These are phyloP conservation scores for Neurospora cerealis DNA, from an alignment of 495 filamentous ascomycete species.

Conservation along the genomic window DNA sequence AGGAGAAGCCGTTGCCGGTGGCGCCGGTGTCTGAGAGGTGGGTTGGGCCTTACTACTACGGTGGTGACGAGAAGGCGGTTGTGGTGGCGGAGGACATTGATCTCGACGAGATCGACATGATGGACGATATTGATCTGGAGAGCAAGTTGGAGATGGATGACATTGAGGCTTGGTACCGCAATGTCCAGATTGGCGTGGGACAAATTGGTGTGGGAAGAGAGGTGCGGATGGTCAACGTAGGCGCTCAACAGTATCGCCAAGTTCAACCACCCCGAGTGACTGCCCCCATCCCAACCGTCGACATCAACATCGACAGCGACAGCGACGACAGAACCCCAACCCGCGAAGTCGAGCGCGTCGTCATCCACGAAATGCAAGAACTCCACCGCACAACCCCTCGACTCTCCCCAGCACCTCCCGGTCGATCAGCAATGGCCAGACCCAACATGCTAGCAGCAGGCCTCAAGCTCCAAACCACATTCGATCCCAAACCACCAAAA, in stretches of 20 bases:
- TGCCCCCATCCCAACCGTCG: neutral
- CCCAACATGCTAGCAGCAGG: slow-evolving; percentile 11
- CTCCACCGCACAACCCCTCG: slow-evolving; percentile 17
- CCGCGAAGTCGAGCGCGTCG: neutral
- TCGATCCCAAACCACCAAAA: slow-evolving; percentile 7
- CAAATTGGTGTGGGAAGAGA: neutral
- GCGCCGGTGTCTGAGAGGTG: neutral
- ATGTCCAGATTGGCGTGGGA: slow-evolving; percentile 8
- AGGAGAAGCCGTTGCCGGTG: slow-evolving; percentile 3
- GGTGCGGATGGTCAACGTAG: neutral
- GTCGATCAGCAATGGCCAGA: slow-evolving; percentile 6
- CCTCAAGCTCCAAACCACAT: slow-evolving; percentile 33
- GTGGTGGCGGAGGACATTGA: neutral
- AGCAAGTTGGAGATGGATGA: slow-evolving; percentile 14
- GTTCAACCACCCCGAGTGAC: neutral
- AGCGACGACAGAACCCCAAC: neutral
- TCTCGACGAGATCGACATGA: slow-evolving; percentile 4
- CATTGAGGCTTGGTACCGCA: slow-evolving; percentile 25
- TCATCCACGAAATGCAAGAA: slow-evolving; percentile 13
- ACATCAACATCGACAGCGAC: neutral
- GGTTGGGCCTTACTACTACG: neutral
- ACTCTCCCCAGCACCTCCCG: slow-evolving; percentile 7
- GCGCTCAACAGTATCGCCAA: neutral
- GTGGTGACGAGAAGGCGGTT: slow-evolving; percentile 3
- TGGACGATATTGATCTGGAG: slow-evolving; percentile 2